Evolutionary conservation across 192 early-diverging fungal species (phyloP).

Genomic region (Coemansia sp.): DNA sequence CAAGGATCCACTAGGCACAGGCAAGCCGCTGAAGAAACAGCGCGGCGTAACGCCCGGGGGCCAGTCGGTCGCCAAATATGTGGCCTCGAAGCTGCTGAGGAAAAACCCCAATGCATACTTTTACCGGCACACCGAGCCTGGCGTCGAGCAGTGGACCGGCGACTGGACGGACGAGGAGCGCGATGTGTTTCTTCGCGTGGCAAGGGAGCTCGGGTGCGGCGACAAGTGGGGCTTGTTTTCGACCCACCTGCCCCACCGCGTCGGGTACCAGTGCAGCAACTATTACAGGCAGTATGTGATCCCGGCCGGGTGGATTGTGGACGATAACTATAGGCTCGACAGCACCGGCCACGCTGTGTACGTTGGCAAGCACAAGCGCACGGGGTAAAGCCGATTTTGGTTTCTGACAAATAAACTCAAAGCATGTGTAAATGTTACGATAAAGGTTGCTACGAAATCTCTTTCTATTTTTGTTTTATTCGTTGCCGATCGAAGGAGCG

Average conservation of each 20-base stretch:
- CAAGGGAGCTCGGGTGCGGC: slow-evolving; percentile 39
- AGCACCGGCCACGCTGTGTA: slow-evolving; percentile 41
- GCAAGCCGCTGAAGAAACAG: slow-evolving; percentile 41
- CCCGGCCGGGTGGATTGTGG: slow-evolving; percentile 48
- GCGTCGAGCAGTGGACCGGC: slow-evolving; percentile 71
- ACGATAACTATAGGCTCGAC: slow-evolving; percentile 49
- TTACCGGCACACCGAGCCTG: slow-evolving; percentile 75
- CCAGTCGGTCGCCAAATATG: slow-evolving; percentile 50
- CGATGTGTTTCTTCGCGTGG: slow-evolving; percentile 58
- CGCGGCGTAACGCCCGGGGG: slow-evolving; percentile 20
- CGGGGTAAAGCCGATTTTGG: neutral
- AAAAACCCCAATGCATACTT: slow-evolving; percentile 80
- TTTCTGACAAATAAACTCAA: too few species aligned
- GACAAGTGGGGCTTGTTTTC: slow-evolving; percentile 55
- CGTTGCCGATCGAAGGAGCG: neutral
- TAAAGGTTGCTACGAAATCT: too few species aligned
- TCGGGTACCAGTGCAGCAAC: slow-evolving; percentile 57
- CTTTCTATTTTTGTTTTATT: too few species aligned
- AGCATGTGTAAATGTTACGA: too few species aligned
- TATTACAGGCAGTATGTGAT: slow-evolving; percentile 55
- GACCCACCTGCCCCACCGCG: slow-evolving; percentile 43
- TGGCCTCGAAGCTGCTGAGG: slow-evolving; percentile 65
- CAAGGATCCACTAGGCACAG: slow-evolving; percentile 61
- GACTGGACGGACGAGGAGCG: slow-evolving; percentile 72
- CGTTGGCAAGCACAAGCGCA: slow-evolving; percentile 47